A percentile compares a stretch with the other conserved stretches of the same genome.
phyloP scores from a whole-genome alignment of 2,329 filamentous ascomycete species.

The Diaporthe nobilis region DNA sequence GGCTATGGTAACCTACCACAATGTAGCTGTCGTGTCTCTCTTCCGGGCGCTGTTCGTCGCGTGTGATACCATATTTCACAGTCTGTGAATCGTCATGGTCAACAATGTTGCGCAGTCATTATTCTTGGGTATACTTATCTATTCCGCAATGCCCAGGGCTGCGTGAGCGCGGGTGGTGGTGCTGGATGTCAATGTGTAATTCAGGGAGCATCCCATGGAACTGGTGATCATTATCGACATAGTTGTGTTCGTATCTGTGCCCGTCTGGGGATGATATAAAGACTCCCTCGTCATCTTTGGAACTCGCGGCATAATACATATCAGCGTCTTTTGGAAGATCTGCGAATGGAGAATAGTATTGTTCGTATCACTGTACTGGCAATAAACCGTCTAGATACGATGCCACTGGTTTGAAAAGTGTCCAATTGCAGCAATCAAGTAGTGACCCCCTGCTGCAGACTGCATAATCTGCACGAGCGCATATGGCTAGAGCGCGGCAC shows the following conservation, averaged over 20 bases:
- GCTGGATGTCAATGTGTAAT: too few relatives aligned
- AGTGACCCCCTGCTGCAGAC: not conserved
- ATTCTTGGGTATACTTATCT: not conserved
- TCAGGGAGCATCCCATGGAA: too few relatives aligned
- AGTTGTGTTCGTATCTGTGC: not conserved
- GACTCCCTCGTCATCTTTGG: too few relatives aligned
- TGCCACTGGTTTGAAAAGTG: too few relatives aligned
- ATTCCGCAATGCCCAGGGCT: not conserved
- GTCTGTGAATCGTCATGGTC: not conserved
- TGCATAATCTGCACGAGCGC: not conserved
- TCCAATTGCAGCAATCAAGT: not conserved
- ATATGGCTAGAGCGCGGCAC: not conserved
- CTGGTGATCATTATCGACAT: not conserved
- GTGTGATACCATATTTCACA: not conserved
- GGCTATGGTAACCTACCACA: not conserved
- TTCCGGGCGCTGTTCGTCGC: not conserved
- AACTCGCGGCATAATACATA: too few relatives aligned
- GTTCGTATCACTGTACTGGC: too few relatives aligned
- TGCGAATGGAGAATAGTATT: too few relatives aligned
- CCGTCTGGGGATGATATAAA: not conserved
- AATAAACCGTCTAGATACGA: too few relatives aligned
- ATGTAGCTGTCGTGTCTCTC: too few relatives aligned
- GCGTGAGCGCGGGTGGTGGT: not conserved
- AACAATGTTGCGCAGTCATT: not conserved
- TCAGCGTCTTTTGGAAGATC: too few relatives aligned